A percentile compares a stretch with the other conserved stretches of the same genome.
These are phyloP conservation scores for Solanum medicagineum DNA, from an alignment of 257 asterid genomes.

Conservation along the genomic window DNA sequence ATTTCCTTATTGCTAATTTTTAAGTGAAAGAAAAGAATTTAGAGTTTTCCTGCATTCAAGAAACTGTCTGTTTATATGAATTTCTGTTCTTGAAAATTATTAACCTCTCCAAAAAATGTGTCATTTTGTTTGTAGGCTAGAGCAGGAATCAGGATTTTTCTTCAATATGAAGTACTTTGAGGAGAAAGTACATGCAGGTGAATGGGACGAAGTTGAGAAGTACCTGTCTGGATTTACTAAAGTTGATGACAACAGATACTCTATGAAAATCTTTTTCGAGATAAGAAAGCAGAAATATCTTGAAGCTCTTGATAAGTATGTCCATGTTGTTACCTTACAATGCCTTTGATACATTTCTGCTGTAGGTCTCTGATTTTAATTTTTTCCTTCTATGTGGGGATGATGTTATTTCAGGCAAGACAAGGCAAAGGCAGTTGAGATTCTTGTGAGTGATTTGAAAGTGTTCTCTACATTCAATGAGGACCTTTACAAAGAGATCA, in stretches of 20 bases:
- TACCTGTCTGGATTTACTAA: conserved; percentile 91
- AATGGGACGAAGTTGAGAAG: conserved; percentile 97
- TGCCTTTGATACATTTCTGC: not conserved
- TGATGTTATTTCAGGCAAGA: conserved; percentile 50
- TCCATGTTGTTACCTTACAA: not conserved
- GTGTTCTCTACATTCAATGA: conserved; percentile 86
- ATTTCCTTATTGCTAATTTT: not conserved
- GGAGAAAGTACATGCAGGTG: conserved; percentile 95
- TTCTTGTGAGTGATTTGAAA: conserved; percentile 76
- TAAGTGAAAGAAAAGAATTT: not conserved
- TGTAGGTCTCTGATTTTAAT: not conserved
- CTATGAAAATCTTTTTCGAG: conserved; percentile 95
- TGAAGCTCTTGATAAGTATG: conserved; percentile 91
- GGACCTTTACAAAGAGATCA: conserved; percentile 81
- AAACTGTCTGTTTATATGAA: not conserved
- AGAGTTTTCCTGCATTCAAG: not conserved
- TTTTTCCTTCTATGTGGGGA: not conserved
- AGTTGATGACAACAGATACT: conserved; percentile 91
- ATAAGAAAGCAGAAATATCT: conserved; percentile 96
- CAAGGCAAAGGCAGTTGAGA: conserved; percentile 86
- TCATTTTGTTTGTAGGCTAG: conserved; percentile 49
- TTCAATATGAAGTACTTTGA: conserved; percentile 95
- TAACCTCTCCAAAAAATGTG: not conserved
- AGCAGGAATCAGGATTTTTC: conserved; percentile 92
- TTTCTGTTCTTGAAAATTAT: not conserved